Base-by-base conservation (phyloP, 108 stramenopile genomes). In the Skeletonema costatum region DNA sequence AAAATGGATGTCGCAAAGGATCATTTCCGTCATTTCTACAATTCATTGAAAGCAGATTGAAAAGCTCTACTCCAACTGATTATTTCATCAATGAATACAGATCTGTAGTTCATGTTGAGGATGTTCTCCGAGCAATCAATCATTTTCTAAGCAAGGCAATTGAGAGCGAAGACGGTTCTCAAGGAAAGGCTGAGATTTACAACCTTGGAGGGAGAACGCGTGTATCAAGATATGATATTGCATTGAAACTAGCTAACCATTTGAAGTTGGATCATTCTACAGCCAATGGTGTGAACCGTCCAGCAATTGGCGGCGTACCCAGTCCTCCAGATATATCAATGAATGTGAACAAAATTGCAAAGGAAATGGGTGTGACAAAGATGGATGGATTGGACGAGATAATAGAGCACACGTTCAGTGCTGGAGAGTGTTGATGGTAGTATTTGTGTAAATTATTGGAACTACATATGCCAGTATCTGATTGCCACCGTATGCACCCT, bases 241-340 rank as follows among this genome's bases (percentile, higher is more conserved):
- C 91, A 31, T 50, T 80, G 68, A 81, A 81, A 0, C 83, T 92
- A 66, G 88, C 89, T 73, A 74, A 69, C 7, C 73, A 84, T 36
- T 78, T 89, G 33, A 75, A 81, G 25, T 85, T 81, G 36, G 81
- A 81, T 19, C n/a, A 72, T 31, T 46, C 87, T 10, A 42, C 60
- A 25, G 44, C 79, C 12, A 84, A 77, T 58, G 84, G 72, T 73
- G 71, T 79, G 60, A 65, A 48, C 66, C 80, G 62, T 10, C 30
- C 56, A 19, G 32, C 38, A 25, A 29, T 38, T 33, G 75, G 67
- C 13, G 33, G 71, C 7, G 86, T 87, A 10, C 70, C 85, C 0
- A 86, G 85, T 74, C 89, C 89, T 46, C 83, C 92, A 56, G 91
- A 94, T 61, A 94, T 94, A 60, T 83, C 78, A 44, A 94, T 94